These are phyloP conservation scores for Cytospora paraplurivora DNA, from an alignment of 2,329 filamentous ascomycete species.

Conservation along the genomic window DNA sequence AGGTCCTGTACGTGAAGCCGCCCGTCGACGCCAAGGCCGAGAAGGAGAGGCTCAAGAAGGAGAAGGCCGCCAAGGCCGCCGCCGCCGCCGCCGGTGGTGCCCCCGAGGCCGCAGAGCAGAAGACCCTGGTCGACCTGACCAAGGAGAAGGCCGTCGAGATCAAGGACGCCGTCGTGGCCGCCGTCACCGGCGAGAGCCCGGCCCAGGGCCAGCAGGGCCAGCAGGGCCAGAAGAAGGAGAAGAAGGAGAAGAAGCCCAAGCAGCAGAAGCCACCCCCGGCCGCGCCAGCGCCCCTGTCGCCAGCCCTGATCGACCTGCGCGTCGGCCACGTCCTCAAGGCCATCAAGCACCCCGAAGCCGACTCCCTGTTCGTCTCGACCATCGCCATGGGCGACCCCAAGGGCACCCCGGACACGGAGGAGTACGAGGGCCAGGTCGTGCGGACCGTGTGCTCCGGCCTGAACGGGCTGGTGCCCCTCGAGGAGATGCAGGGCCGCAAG, in stretches of 20 bases:
- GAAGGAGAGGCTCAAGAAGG: conserved; percentile 96
- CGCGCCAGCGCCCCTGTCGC: conserved; percentile 75
- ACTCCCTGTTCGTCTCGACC: conserved; percentile 92
- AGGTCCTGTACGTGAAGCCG: conserved; percentile 85
- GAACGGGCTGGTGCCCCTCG: conserved; percentile 87
- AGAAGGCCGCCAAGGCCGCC: conserved; percentile 73
- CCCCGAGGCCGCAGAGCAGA: conserved; percentile 48
- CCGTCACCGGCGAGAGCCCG: conserved; percentile 38
- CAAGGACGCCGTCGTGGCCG: conserved; percentile 51
- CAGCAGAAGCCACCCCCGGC: conserved; percentile 66
- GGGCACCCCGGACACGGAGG: conserved; percentile 83
- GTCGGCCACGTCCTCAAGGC: conserved; percentile 98
- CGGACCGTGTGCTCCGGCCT: conserved; percentile 96
- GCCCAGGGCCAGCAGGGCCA: conserved; percentile 41
- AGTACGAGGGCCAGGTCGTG: conserved; percentile 88
- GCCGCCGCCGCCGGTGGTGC: conserved; percentile 43
- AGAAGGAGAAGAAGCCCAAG: conserved; percentile 87
- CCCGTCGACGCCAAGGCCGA: conserved; percentile 89
- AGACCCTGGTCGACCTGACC: conserved; percentile 60
- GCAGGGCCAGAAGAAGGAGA: conserved; percentile 91
- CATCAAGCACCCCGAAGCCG: conserved; percentile 92
- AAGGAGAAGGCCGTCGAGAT: conserved; percentile 59
- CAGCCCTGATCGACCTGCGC: conserved; percentile 86
- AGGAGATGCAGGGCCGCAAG: conserved; percentile 96
- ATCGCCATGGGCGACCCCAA: conserved; percentile 90